Percentiles rank a stretch among this genome's conserved stretches.
phyloP scores from a whole-genome alignment of 441 rosid genomes.

The Erysimum cheiri region DNA sequence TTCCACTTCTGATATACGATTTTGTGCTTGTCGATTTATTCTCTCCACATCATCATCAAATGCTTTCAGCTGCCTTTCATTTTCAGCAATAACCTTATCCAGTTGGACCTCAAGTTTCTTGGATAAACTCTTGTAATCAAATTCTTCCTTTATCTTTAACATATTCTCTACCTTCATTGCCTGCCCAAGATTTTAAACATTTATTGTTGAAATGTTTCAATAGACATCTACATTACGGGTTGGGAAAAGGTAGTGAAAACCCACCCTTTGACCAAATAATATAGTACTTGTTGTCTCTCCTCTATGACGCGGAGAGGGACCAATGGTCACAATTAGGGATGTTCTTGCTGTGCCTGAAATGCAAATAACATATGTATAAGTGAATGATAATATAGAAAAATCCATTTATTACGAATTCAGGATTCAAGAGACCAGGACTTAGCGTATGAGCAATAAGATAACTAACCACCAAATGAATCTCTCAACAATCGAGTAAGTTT shows the following conservation, averaged over 20 bases:
- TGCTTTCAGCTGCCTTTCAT: conserved; percentile 91
- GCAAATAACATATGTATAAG: conserved; percentile 28
- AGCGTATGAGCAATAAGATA: conserved; percentile 24
- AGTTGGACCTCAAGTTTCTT: conserved; percentile 91
- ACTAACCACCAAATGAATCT: conserved; percentile 98
- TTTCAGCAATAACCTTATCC: conserved; percentile 91
- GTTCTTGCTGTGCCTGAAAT: conserved; percentile 95
- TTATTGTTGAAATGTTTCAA: conserved; percentile 10
- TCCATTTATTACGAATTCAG: conserved; percentile 13
- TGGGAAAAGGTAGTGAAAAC: conserved; percentile 34
- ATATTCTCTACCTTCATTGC: conserved; percentile 99
- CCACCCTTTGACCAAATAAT: conserved; percentile 97
- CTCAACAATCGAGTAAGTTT: conserved; percentile 93
- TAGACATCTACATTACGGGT: conserved; percentile 14
- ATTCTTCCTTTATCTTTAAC: conserved; percentile 98
- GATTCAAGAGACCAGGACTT: conserved; percentile 15
- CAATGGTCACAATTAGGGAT: conserved; percentile 91
- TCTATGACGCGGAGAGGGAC: conserved; percentile 98
- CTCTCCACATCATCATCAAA: conserved; percentile 88
- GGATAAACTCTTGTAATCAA: conserved; percentile 95
- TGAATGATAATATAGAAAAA: conserved; percentile 13
- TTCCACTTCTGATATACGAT: conserved; percentile 78
- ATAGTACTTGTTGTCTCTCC: conserved; percentile 99
- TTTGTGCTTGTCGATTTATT: conserved; percentile 77
- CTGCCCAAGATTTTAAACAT: conserved; percentile 47